phyloP scores from a whole-genome alignment of 129 eudicot genomes.

The Arctium lappa region DNA sequence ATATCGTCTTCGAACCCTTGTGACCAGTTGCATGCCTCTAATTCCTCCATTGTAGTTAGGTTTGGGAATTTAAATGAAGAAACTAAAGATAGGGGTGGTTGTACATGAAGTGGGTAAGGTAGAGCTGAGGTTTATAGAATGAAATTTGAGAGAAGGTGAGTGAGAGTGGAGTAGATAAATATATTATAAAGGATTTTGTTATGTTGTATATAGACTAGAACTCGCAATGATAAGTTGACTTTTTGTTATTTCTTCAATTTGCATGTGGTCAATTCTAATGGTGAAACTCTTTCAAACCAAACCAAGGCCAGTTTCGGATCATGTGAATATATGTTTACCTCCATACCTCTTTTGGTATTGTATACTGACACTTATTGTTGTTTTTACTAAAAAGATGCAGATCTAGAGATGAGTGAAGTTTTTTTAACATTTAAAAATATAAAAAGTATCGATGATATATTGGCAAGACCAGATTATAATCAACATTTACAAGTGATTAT shows the following conservation, averaged over 20 bases:
- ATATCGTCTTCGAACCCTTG: constrained; percentile 48
- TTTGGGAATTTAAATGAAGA: constrained; percentile 13
- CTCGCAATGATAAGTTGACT: constrained; percentile 11
- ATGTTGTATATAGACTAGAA: not conserved
- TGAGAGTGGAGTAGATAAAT: constrained; percentile 69
- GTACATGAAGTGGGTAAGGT: constrained; percentile 39
- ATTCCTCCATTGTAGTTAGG: constrained; percentile 43
- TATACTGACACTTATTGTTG: not conserved
- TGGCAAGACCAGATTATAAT: not conserved
- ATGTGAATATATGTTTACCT: constrained; percentile 17
- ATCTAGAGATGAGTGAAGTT: not conserved
- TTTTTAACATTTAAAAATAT: not conserved
- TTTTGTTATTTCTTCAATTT: not conserved
- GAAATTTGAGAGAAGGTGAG: constrained; percentile 34
- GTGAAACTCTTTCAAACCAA: not conserved
- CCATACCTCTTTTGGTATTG: not conserved
- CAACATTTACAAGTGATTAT: not conserved
- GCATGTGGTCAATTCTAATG: constrained; percentile 13
- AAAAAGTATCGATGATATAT: not conserved
- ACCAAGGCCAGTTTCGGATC: constrained; percentile 21
- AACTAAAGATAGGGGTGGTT: constrained; percentile 18
- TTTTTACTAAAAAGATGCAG: not conserved
- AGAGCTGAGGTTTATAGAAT: constrained; percentile 13
- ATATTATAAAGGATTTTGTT: constrained; percentile 24
- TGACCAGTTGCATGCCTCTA: constrained; percentile 24